phyloP scores from a whole-genome alignment of 257 asterid genomes.

The Gynochthodes officinalis region DNA sequence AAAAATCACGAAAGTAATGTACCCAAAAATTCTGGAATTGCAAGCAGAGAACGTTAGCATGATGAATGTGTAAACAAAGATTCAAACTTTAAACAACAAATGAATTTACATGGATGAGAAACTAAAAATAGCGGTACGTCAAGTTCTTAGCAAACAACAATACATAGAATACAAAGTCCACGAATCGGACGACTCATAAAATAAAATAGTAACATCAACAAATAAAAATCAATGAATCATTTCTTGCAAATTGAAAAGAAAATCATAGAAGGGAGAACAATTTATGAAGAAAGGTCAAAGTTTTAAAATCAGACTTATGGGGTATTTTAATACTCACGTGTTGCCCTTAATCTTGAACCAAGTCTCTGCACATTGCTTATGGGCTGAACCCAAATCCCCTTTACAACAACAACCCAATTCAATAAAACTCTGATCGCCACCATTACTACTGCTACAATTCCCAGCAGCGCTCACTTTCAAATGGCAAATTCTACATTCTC shows the following conservation, averaged over 20 bases:
- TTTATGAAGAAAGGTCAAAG: neutral
- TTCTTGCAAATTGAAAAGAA: neutral
- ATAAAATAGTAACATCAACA: neutral
- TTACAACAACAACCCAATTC: constrained; percentile 51
- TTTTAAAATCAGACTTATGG: neutral
- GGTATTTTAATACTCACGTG: constrained; percentile 34
- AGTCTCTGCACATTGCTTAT: constrained; percentile 52
- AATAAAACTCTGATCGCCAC: constrained; percentile 34
- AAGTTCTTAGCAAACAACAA: neutral
- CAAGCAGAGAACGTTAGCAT: neutral
- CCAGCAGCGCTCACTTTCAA: constrained; percentile 36
- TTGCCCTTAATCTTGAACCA: constrained; percentile 55
- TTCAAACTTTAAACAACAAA: neutral
- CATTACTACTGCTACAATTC: constrained; percentile 15
- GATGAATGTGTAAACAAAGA: neutral
- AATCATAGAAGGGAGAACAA: neutral
- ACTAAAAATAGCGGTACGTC: neutral
- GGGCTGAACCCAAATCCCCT: constrained; percentile 58
- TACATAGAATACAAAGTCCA: neutral
- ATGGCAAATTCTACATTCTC: constrained; percentile 50
- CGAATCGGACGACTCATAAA: neutral
- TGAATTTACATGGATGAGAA: neutral
- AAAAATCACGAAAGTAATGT: neutral
- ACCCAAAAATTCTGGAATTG: neutral
- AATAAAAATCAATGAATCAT: neutral